Percentiles rank a stretch among this genome's conserved stretches.
These are phyloP conservation scores for Physcomitrium patens DNA, from an alignment of 225 moss, liverwort and hornwort genomes.

Conservation along the genomic window DNA sequence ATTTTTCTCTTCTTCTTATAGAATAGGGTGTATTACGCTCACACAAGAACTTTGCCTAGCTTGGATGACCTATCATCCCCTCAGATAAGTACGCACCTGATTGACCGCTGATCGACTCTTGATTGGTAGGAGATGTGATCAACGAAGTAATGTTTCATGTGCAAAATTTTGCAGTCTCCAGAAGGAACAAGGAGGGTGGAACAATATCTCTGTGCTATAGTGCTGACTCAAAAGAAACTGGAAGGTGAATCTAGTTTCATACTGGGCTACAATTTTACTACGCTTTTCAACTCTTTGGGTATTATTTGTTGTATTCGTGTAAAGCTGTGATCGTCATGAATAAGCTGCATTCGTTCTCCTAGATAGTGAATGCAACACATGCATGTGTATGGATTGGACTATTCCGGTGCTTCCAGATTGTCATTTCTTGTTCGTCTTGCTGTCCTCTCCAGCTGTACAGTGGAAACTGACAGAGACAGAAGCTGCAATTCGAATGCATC, in stretches of 20 bases:
- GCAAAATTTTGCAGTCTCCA: conserved; percentile 17
- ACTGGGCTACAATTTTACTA: background rate
- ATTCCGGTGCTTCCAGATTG: background rate
- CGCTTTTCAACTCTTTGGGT: background rate
- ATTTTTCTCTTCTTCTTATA: no score
- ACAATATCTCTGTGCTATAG: conserved; percentile 5
- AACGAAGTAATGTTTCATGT: no score
- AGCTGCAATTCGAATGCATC: background rate
- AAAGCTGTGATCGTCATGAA: background rate
- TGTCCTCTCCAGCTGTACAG: conserved; percentile 10
- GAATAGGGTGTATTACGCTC: no score
- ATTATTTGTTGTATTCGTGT: background rate
- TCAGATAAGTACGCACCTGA: no score
- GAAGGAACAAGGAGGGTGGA: conserved; percentile 29
- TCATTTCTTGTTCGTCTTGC: background rate
- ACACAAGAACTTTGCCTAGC: no score
- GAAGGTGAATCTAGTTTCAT: conserved; percentile 8
- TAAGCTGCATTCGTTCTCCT: background rate
- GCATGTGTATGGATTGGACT: background rate
- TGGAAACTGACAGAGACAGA: background rate
- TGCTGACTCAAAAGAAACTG: conserved; percentile 1
- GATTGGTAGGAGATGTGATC: no score
- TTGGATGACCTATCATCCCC: no score
- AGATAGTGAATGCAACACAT: background rate
- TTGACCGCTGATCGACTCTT: no score